phyloP scores from a whole-genome alignment of 1,284 basidiomycete genomes.

The Coniophora puteana region DNA sequence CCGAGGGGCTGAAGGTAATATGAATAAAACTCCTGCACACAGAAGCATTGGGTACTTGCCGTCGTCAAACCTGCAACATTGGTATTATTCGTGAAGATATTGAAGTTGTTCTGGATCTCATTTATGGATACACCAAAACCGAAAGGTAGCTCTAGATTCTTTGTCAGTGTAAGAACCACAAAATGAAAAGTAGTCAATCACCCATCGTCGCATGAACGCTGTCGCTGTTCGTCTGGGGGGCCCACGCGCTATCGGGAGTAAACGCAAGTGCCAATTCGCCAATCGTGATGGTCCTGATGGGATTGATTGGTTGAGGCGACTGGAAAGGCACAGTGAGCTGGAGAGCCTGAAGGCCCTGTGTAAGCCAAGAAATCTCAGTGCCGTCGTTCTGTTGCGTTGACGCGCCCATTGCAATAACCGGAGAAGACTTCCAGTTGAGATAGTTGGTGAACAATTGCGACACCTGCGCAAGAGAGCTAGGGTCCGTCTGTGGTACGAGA shows the following conservation, averaged over 20 bases:
- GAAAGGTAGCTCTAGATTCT: slow-evolving; percentile 59
- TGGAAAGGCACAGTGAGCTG: slow-evolving; percentile 61
- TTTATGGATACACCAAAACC: slow-evolving; percentile 70
- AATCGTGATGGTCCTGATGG: slow-evolving; percentile 67
- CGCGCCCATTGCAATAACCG: slow-evolving; percentile 57
- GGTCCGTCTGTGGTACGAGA: slow-evolving; percentile 51
- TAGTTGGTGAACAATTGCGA: slow-evolving; percentile 73
- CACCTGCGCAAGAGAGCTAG: slow-evolving; percentile 46
- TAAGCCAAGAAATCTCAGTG: slow-evolving; percentile 65
- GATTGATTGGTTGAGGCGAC: slow-evolving; percentile 50
- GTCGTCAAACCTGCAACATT: slow-evolving; percentile 54
- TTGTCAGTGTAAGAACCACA: slow-evolving; percentile 1
- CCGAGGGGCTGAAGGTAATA: slow-evolving; percentile 44
- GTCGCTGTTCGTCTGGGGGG: slow-evolving; percentile 54
- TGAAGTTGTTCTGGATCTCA: slow-evolving; percentile 66
- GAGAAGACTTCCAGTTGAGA: slow-evolving; percentile 61
- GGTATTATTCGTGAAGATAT: slow-evolving; percentile 49
- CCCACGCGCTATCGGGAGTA: slow-evolving; percentile 52
- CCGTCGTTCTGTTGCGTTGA: slow-evolving; percentile 56
- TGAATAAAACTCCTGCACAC: slow-evolving; percentile 1
- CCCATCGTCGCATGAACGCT: slow-evolving; percentile 57
- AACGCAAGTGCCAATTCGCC: slow-evolving; percentile 62
- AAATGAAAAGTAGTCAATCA: slow-evolving; percentile 22
- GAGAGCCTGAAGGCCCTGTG: slow-evolving; percentile 56
- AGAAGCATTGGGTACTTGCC: slow-evolving; percentile 31